Evolutionary conservation across 2,329 filamentous ascomycete genomes (phyloP).

Genomic region (Pseudopithomyces chartarum): DNA sequence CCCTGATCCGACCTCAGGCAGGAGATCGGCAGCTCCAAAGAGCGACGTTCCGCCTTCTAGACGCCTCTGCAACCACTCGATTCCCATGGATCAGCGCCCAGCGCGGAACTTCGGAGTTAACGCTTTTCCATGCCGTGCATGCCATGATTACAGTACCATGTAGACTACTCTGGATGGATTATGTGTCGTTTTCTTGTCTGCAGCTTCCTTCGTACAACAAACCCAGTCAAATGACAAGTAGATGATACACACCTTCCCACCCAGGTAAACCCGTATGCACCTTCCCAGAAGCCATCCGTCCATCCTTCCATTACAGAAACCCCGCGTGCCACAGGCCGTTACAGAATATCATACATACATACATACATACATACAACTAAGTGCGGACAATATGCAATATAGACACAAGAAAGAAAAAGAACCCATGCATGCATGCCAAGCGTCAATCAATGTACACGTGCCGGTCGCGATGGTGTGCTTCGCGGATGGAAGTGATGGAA

Average conservation of each 20-base stretch:
- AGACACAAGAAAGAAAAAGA: not conserved
- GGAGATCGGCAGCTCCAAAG: slow-evolving; percentile 29
- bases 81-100: too few relatives aligned
- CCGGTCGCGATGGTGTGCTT: slow-evolving; percentile 4
- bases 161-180: too few relatives aligned
- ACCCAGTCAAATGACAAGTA: too few relatives aligned
- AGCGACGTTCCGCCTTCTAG: not conserved
- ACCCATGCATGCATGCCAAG: not conserved
- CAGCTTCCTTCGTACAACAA: too few relatives aligned
- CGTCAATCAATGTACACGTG: not conserved
- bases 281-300: not conserved
- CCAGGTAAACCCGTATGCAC: not conserved
- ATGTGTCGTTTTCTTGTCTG: too few relatives aligned
- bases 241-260: too few relatives aligned
- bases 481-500: slow-evolving; percentile 13
- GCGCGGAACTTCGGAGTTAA: too few relatives aligned
- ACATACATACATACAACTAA: too few relatives aligned
- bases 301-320: too few relatives aligned
- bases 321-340: not conserved
- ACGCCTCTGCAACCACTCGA: not conserved
- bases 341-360: slow-evolving; percentile 6
- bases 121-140: too few relatives aligned
- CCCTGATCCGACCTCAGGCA: slow-evolving; percentile 21
- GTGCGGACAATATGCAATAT: not conserved
- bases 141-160: too few relatives aligned